A percentile compares a stretch with the other conserved stretches of the same genome.
phyloP scores from a whole-genome alignment of 1,284 basidiomycete species.

The Lentinula novae-zelandiae region DNA sequence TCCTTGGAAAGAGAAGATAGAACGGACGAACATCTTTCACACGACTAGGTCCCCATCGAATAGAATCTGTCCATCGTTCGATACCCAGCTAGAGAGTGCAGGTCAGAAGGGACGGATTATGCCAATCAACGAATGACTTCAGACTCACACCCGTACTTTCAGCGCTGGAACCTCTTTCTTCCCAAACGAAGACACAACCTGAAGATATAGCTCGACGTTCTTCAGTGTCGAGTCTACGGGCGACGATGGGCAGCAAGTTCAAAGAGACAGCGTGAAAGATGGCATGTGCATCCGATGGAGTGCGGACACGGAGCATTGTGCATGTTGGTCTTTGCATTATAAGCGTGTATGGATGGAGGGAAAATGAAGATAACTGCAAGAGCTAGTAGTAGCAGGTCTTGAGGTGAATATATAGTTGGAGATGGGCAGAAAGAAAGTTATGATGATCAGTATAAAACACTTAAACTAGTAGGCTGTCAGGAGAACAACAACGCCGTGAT shows the following conservation, averaged over 20 bases:
- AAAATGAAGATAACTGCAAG: conserved; percentile 8
- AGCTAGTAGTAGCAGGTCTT: not conserved
- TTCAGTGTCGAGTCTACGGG: conserved; percentile 72
- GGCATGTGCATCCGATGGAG: conserved; percentile 65
- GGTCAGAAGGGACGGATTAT: not conserved
- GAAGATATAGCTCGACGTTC: conserved; percentile 57
- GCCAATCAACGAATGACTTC: conserved; percentile 12
- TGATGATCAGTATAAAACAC: conserved; percentile 13
- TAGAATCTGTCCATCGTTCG: conserved; percentile 78
- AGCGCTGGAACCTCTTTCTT: conserved; percentile 69
- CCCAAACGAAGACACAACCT: conserved; percentile 81
- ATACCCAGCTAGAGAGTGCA: conserved; percentile 54
- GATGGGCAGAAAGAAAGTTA: conserved; percentile 12
- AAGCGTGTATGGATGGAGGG: conserved; percentile 9
- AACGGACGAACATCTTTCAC: conserved; percentile 62
- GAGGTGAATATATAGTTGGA: conserved; percentile 16
- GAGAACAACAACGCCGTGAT: conserved; percentile 13
- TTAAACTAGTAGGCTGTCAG: conserved; percentile 15
- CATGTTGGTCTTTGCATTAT: conserved; percentile 41
- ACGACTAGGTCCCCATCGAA: conserved; percentile 75
- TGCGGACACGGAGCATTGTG: conserved; percentile 37
- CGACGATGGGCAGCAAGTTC: conserved; percentile 62
- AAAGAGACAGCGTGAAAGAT: conserved; percentile 73
- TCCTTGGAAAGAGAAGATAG: conserved; percentile 10
- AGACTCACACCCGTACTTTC: conserved; percentile 60